These are phyloP conservation scores for Eutrema yunnanense DNA, from an alignment of 345 rosid species.

Conservation along the genomic window DNA sequence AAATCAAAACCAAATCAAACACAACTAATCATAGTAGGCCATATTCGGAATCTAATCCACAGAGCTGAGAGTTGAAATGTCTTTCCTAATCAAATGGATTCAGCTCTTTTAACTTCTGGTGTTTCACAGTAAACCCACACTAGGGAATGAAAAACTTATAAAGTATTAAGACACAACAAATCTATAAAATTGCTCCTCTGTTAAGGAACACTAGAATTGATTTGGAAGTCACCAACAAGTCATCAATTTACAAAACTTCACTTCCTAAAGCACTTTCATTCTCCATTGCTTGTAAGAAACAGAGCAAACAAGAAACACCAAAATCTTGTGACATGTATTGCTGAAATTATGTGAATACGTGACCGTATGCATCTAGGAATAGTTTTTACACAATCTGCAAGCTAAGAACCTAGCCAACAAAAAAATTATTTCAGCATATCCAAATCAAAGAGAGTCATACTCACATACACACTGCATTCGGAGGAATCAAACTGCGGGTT, in stretches of 20 bases:
- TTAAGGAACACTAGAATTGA: constrained; percentile 52
- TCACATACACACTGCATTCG: constrained; percentile 1
- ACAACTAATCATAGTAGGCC: background rate
- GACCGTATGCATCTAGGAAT: background rate
- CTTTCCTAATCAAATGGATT: constrained; percentile 20
- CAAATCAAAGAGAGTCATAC: background rate
- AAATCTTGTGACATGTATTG: background rate
- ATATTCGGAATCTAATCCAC: background rate
- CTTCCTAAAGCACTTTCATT: background rate
- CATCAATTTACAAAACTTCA: constrained; percentile 22
- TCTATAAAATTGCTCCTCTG: constrained; percentile 37
- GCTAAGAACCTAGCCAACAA: background rate
- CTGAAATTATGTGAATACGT: background rate
- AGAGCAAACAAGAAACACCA: background rate
- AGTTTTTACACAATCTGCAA: constrained; percentile 8
- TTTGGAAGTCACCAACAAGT: constrained; percentile 19
- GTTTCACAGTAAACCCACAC: constrained; percentile 26
- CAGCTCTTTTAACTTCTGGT: constrained; percentile 42
- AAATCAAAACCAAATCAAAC: background rate
- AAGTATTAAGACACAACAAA: background rate
- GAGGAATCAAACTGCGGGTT: background rate
- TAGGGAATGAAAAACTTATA: background rate
- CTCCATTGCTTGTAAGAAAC: background rate
- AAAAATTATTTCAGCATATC: background rate
- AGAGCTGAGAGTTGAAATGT: background rate